Conservation (phyloP, 208 protist species). For the Acanthamoeba healyi region DNA sequence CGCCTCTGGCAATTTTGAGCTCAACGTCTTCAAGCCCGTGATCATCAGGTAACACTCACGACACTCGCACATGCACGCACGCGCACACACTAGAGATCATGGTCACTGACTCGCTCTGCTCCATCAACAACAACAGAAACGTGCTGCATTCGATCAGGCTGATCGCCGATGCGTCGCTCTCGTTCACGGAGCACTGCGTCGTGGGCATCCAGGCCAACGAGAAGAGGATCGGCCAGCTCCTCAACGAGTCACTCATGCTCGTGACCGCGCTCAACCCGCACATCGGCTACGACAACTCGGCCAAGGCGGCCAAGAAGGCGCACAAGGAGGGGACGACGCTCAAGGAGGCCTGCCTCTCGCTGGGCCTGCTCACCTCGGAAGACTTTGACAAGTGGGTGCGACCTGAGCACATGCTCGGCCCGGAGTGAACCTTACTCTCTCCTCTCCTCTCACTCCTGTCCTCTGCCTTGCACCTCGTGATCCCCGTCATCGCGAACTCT, state of each 20-base stretch:
- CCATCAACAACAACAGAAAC: too few species aligned
- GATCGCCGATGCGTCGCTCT: constrained; percentile 89
- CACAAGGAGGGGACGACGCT: constrained; percentile 88
- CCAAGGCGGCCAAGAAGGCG: constrained; percentile 90
- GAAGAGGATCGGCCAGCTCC: constrained; percentile 86
- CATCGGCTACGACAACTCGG: constrained; percentile 94
- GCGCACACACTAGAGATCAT: too few species aligned
- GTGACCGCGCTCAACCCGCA: constrained; percentile 95
- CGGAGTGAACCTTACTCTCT: background rate
- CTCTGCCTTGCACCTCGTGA: too few species aligned
- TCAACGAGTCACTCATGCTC: constrained; percentile 93
- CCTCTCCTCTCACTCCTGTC: background rate
- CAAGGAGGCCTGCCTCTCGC: constrained; percentile 85
- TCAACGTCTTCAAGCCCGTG: constrained; percentile 96
- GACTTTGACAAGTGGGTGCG: constrained; percentile 68
- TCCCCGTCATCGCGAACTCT: background rate
- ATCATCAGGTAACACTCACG: constrained; percentile 80
- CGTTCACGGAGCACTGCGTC: constrained; percentile 91
- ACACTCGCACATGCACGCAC: too few species aligned
- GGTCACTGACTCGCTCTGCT: too few species aligned
- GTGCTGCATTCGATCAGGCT: constrained; percentile 91
- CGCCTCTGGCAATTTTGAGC: constrained; percentile 93
- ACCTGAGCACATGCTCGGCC: constrained; percentile 71
- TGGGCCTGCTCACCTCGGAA: constrained; percentile 77
- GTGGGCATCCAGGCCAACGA: constrained; percentile 91